phyloP scores from a whole-genome alignment of 2,329 filamentous ascomycete genomes.

The Shiraia sp. region DNA sequence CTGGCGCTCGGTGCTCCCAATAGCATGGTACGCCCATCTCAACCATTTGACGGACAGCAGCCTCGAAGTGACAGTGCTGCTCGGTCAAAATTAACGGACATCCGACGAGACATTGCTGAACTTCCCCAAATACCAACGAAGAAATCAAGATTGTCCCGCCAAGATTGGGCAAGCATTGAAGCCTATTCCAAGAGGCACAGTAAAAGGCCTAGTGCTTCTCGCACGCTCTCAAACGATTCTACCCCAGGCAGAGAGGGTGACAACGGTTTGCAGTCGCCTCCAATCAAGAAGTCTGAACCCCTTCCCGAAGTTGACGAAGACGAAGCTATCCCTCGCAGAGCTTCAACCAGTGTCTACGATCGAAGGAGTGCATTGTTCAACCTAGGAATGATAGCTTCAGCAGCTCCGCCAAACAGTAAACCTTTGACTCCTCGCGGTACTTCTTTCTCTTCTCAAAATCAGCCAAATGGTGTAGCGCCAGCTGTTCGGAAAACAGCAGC shows the following conservation, averaged over 20 bases:
- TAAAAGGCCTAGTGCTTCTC: conserved; percentile 23
- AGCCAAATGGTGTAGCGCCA: conserved; percentile 8
- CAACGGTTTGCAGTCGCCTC: conserved; percentile 23
- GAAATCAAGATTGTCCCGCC: conserved; percentile 36
- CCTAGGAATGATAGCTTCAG: conserved; percentile 23
- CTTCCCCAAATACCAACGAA: conserved; percentile 35
- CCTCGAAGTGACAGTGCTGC: conserved; percentile 16
- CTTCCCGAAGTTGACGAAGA: conserved; percentile 42
- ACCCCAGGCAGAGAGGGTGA: conserved; percentile 6
- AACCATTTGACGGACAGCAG: conserved; percentile 9
- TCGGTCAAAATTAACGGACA: conserved; percentile 29
- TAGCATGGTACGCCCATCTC: conserved; percentile 6
- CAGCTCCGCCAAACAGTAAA: conserved; percentile 13
- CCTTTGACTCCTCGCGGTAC: conserved; percentile 1
- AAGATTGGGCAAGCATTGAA: conserved; percentile 41
- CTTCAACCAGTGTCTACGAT: conserved; percentile 42
- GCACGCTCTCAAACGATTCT: conserved; percentile 20
- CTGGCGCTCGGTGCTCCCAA: conserved; percentile 21
- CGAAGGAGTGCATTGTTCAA: conserved; percentile 35
- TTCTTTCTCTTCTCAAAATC: conserved; percentile 1
- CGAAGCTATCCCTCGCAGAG: conserved; percentile 38
- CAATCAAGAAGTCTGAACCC: conserved; percentile 26
- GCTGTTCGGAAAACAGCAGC: conserved; percentile 20
- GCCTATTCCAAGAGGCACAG: conserved; percentile 35
- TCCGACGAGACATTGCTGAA: conserved; percentile 34